Percentiles rank a stretch among this genome's conserved stretches.
Conservation (phyloP, 2,329 filamentous ascomycete genomes). For the Emergomyces orientalis region DNA sequence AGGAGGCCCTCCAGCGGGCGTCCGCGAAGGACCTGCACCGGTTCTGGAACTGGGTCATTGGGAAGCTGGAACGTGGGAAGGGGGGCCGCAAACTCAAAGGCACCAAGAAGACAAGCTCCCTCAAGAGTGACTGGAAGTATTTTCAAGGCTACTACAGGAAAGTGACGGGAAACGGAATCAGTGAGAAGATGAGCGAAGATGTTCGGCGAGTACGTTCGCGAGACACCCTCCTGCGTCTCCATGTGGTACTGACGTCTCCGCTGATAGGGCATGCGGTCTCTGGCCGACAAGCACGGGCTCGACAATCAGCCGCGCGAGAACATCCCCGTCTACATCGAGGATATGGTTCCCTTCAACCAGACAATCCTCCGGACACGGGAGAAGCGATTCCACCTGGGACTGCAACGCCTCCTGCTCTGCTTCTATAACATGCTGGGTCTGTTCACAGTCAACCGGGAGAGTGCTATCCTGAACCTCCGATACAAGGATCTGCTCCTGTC, state of each 20-base stretch:
- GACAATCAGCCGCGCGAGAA: constrained; percentile 15
- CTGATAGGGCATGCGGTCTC: constrained; percentile 15
- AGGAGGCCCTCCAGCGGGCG: constrained; percentile 14
- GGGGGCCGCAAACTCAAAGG: constrained; percentile 13
- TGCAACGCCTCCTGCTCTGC: constrained; percentile 19
- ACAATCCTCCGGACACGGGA: constrained; percentile 18
- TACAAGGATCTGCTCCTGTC: constrained; percentile 19
- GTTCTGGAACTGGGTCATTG: constrained; percentile 19
- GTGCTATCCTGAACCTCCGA: constrained; percentile 17
- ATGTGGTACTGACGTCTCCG: constrained; percentile 9
- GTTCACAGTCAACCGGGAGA: constrained; percentile 19
- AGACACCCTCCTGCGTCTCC: constrained; percentile 3
- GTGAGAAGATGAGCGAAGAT: constrained; percentile 15
- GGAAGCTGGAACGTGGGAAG: constrained; percentile 15
- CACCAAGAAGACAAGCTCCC: constrained; percentile 15
- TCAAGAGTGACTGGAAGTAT: constrained; percentile 20
- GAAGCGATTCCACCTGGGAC: constrained; percentile 19
- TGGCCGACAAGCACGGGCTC: constrained; percentile 16
- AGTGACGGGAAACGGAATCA: constrained; percentile 14
- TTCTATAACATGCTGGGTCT: too few relatives aligned
- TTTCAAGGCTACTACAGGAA: constrained; percentile 18
- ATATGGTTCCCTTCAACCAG: constrained; percentile 20
- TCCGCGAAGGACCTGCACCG: constrained; percentile 18
- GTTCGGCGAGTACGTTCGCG: constrained; percentile 14
- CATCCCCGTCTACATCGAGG: constrained; percentile 19